These are phyloP conservation scores for Paecilomyces fulvus DNA, from an alignment of 2,329 filamentous ascomycete species.

Conservation along the genomic window DNA sequence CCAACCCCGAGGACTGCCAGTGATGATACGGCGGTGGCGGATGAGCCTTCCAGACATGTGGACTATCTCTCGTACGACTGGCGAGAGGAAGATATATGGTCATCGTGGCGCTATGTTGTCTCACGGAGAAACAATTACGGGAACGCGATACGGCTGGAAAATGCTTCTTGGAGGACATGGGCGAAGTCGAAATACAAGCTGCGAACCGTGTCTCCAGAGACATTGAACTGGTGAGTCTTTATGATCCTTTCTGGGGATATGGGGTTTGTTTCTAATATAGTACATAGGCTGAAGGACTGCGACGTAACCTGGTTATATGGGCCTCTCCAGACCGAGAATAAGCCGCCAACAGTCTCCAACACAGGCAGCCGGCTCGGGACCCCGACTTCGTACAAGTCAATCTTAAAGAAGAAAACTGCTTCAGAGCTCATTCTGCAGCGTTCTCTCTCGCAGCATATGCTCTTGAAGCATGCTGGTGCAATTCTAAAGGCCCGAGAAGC, in stretches of 20 bases:
- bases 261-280: slow-evolving; percentile 1
- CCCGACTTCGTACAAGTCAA: slow-evolving; percentile 72
- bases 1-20: slow-evolving; percentile 59
- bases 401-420: slow-evolving; percentile 92
- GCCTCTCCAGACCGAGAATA: slow-evolving; percentile 67
- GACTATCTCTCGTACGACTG: slow-evolving; percentile 91
- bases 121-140: slow-evolving; percentile 69
- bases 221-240: slow-evolving; percentile 77
- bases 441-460: slow-evolving; percentile 77
- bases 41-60: slow-evolving; percentile 77
- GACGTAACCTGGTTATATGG: slow-evolving; percentile 98
- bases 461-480: slow-evolving; percentile 81
- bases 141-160: slow-evolving; percentile 77
- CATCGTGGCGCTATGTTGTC: slow-evolving; percentile 89
- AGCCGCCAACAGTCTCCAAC: slow-evolving; percentile 42
- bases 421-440: slow-evolving; percentile 90
- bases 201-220: slow-evolving; percentile 81
- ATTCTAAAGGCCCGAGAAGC: slow-evolving; percentile 76
- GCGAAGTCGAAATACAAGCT: slow-evolving; percentile 83
- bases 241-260: background rate
- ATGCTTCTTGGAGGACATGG: slow-evolving; percentile 97
- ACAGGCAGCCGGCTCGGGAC: slow-evolving; percentile 49
- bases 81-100: slow-evolving; percentile 95
- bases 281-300: slow-evolving; percentile 79
- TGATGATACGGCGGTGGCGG: slow-evolving; percentile 69